A percentile compares a stretch with the other conserved stretches of the same genome.
phyloP scores from a whole-genome alignment of 169 alveolate species.

The Plasmodium berghei region DNA sequence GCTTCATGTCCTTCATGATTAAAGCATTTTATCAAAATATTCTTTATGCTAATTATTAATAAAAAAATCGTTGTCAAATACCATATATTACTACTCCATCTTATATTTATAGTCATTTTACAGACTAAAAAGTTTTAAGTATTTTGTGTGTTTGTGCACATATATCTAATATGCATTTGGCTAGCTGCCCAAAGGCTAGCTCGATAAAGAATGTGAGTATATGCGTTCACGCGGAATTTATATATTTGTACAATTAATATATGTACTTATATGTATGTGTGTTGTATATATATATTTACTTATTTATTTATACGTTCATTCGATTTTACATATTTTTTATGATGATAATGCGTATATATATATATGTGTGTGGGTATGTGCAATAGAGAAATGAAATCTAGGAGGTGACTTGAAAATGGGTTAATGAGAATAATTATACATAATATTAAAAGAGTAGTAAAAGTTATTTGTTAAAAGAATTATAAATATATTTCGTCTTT shows the following conservation, averaged over 20 bases:
- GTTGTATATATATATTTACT: neutral
- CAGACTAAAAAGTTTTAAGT: neutral
- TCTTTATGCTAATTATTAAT: slow-evolving; percentile 5
- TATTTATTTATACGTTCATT: neutral
- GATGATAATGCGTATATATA: neutral
- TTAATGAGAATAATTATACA: too few species aligned
- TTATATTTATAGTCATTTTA: neutral
- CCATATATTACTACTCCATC: slow-evolving; percentile 1
- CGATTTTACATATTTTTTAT: too few species aligned
- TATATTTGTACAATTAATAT: neutral
- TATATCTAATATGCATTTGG: slow-evolving; percentile 7
- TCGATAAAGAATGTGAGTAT: neutral
- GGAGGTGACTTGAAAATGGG: too few species aligned
- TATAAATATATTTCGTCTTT: too few species aligned
- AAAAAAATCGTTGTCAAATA: neutral
- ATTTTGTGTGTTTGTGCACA: neutral
- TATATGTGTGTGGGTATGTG: neutral
- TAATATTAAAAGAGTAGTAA: too few species aligned
- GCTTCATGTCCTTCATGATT: slow-evolving; percentile 67
- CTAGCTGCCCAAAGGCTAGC: too few species aligned
- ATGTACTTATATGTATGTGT: neutral
- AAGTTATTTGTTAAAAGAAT: too few species aligned
- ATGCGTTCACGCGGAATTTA: neutral
- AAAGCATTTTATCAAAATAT: slow-evolving; percentile 12
- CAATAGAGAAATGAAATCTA: neutral